Evolutionary conservation across 164 flowering plant genomes (phyloP).

Genomic region (Tinospora cordifolia): DNA sequence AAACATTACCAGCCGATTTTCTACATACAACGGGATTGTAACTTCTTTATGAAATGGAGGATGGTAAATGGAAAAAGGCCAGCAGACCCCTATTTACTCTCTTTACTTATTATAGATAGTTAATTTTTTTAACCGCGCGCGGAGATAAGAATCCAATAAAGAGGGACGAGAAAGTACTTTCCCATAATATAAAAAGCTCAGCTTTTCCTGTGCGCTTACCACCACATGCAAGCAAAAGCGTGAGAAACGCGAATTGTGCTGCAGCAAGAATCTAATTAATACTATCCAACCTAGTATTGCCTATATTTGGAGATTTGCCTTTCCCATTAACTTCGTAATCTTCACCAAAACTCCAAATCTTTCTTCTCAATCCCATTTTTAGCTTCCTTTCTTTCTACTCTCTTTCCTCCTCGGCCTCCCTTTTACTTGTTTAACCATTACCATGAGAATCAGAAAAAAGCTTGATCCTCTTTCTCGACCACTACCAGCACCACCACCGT

Average conservation of each 20-base stretch:
- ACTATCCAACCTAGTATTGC: not conserved
- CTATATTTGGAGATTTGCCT: not conserved
- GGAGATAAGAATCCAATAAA: too few species aligned
- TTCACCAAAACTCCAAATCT: conserved; percentile 1
- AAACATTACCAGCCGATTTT: too few species aligned
- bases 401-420: not conserved
- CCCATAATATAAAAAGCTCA: too few species aligned
- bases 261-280: not conserved
- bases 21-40: too few species aligned
- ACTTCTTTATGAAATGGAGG: too few species aligned
- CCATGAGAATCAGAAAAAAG: not conserved
- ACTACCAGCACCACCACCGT: not conserved
- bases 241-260: not conserved
- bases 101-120: too few species aligned
- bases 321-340: not conserved
- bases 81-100: too few species aligned
- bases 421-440: not conserved
- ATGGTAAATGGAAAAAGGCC: too few species aligned
- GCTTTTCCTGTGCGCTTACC: too few species aligned
- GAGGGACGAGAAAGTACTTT: too few species aligned
- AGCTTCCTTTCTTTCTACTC: not conserved
- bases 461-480: not conserved
- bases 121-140: too few species aligned
- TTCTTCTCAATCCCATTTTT: not conserved
- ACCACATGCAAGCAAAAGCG: not conserved